Percentiles rank a stretch among this genome's conserved stretches.
Conservation (phyloP, 2,329 filamentous ascomycete genomes). For the Huntiella decipiens region DNA sequence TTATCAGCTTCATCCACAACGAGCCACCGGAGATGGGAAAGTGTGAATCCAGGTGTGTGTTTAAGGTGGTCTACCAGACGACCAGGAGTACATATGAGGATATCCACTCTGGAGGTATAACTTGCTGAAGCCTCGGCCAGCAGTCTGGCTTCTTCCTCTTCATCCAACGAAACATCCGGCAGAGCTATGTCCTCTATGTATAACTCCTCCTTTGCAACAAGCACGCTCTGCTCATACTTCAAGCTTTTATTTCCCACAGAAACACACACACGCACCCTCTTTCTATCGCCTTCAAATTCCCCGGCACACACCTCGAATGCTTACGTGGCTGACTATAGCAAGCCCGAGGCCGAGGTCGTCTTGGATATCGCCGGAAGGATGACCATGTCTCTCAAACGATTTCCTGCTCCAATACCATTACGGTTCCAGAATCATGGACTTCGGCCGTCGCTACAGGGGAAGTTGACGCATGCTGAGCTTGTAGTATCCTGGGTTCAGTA, state of each 20-base stretch:
- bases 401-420: too few species aligned
- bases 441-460: too few species aligned
- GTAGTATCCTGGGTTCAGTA: too few species aligned
- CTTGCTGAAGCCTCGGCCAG: constrained; percentile 44
- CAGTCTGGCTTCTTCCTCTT: constrained; percentile 24
- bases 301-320: constrained; percentile 56
- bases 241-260: constrained; percentile 68
- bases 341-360: too few species aligned
- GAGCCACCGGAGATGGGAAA: constrained; percentile 68
- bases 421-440: too few species aligned
- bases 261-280: constrained; percentile 58
- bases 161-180: constrained; percentile 16
- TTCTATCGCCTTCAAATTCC: constrained; percentile 38
- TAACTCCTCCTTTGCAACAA: constrained; percentile 22
- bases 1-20: constrained; percentile 85
- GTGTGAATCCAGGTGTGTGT: constrained; percentile 61
- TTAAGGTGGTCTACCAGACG: constrained; percentile 80
- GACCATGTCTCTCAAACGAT: too few species aligned
- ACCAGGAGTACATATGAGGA: constrained; percentile 81
- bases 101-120: constrained; percentile 57
- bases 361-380: too few species aligned
- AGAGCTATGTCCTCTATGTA: constrained; percentile 15
- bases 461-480: too few species aligned
- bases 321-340: constrained; percentile 17
- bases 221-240: constrained; percentile 36